A percentile compares a stretch with the other conserved stretches of the same genome.
Conservation (phyloP, 371 early-diverging fungal genomes). For the Aphelidium insulamus region DNA sequence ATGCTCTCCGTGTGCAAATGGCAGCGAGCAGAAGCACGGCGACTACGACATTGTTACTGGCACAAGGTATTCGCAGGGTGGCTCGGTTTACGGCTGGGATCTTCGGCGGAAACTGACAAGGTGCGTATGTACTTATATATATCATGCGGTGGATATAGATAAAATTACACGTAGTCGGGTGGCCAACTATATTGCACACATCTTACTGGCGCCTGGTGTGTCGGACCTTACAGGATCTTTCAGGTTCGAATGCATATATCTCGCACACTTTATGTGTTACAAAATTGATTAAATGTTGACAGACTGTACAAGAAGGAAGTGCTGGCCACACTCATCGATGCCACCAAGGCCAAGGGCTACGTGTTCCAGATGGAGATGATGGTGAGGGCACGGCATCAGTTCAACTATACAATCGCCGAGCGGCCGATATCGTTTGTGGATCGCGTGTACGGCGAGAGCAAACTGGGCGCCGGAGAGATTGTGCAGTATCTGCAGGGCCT, state of each 20-base stretch:
- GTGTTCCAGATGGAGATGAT: constrained; percentile 99
- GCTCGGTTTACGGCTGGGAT: constrained; percentile 98
- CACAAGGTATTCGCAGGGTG: constrained; percentile 70
- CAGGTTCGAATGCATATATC: constrained; percentile 21
- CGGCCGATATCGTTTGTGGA: constrained; percentile 95
- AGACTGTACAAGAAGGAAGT: constrained; percentile 88
- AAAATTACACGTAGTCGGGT: constrained; percentile 61
- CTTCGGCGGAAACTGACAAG: constrained; percentile 86
- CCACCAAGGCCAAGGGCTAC: constrained; percentile 84
- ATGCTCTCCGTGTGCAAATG: neutral
- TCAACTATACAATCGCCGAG: constrained; percentile 72
- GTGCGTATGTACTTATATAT: constrained; percentile 6
- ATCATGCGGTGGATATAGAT: neutral
- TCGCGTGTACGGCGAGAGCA: constrained; percentile 86
- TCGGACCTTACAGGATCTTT: constrained; percentile 95
- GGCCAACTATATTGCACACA: constrained; percentile 89
- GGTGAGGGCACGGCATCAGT: constrained; percentile 83
- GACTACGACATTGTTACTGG: constrained; percentile 90
- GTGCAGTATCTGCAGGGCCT: constrained; percentile 78
- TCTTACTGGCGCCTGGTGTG: constrained; percentile 71
- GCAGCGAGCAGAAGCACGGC: constrained; percentile 34
- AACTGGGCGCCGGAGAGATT: constrained; percentile 86
- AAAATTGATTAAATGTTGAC: neutral
- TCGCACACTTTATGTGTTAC: neutral
- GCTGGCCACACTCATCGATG: constrained; percentile 55